These are phyloP conservation scores for Whalleya microplaca DNA, from an alignment of 2,329 filamentous ascomycete genomes.

Conservation along the genomic window DNA sequence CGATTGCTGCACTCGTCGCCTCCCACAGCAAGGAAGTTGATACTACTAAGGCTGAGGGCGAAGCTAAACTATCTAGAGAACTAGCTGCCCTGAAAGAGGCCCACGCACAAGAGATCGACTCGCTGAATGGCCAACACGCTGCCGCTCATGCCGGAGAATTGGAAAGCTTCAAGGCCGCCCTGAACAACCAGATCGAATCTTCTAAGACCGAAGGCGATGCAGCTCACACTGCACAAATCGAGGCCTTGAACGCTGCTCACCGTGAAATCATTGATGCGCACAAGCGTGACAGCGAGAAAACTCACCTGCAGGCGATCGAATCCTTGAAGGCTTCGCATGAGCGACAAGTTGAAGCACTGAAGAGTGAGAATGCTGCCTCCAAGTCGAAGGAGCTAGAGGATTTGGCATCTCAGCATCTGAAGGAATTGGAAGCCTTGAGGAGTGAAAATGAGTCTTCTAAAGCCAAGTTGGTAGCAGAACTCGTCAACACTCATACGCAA, in stretches of 20 bases:
- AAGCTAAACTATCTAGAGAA: slow-evolving; percentile 32
- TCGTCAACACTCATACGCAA: slow-evolving; percentile 23
- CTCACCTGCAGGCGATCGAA: slow-evolving; percentile 31
- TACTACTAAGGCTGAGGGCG: slow-evolving; percentile 30
- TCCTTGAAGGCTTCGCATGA: slow-evolving; percentile 35
- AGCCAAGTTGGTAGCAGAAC: slow-evolving; percentile 19
- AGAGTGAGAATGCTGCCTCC: slow-evolving; percentile 30
- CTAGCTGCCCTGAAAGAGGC: slow-evolving; percentile 32
- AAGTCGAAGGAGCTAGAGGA: slow-evolving; percentile 31
- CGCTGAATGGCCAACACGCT: slow-evolving; percentile 34
- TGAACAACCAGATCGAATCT: slow-evolving; percentile 39
- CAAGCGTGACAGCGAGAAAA: slow-evolving; percentile 34
- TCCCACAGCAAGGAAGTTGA: slow-evolving; percentile 34
- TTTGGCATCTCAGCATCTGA: slow-evolving; percentile 26
- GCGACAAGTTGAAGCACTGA: slow-evolving; percentile 32
- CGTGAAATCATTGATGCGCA: slow-evolving; percentile 38
- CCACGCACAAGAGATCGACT: slow-evolving; percentile 36
- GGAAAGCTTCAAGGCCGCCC: slow-evolving; percentile 36
- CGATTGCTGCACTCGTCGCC: slow-evolving; percentile 31
- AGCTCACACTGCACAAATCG: slow-evolving; percentile 35
- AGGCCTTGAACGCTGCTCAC: slow-evolving; percentile 37
- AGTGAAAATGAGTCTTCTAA: slow-evolving; percentile 27
- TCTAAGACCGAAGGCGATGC: slow-evolving; percentile 37
- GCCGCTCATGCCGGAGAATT: slow-evolving; percentile 36
- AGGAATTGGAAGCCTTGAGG: slow-evolving; percentile 30